Conservation (phyloP, 495 filamentous ascomycete species). For the Aspergillus affinis region DNA sequence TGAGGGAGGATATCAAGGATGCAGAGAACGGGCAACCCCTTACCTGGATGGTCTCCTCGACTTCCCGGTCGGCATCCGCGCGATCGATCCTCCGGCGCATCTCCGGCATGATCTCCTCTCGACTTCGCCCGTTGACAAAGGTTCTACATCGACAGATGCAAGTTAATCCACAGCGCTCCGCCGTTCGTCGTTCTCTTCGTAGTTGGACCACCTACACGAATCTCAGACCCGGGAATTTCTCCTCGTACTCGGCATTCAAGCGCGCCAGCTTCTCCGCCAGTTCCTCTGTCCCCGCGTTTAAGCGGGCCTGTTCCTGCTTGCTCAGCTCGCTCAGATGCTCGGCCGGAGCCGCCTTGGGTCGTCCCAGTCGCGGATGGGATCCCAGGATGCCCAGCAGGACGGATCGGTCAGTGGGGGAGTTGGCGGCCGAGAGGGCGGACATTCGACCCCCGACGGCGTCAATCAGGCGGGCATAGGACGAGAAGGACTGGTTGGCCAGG, state of each 20-base stretch:
- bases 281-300: constrained; percentile 56
- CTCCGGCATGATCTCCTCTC: constrained; percentile 76
- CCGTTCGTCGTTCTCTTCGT: too few relatives aligned
- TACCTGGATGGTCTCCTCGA: constrained; percentile 75
- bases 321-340: constrained; percentile 69
- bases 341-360: constrained; percentile 52
- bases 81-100: constrained; percentile 76
- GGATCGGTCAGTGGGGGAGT: constrained; percentile 49
- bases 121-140: constrained; percentile 82
- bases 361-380: constrained; percentile 87
- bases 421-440: constrained; percentile 49
- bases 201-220: constrained; percentile 66
- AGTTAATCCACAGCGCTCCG: background rate
- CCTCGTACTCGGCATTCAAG: constrained; percentile 83
- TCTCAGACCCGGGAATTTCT: constrained; percentile 74
- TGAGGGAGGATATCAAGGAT: background rate
- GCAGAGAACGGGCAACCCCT: background rate
- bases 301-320: constrained; percentile 73
- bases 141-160: constrained; percentile 44
- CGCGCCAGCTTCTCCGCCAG: constrained; percentile 44
- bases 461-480: constrained; percentile 59
- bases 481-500: constrained; percentile 62
- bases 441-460: constrained; percentile 56
- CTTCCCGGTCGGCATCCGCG: constrained; percentile 65
- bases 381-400: constrained; percentile 70